A percentile compares a stretch with the other conserved stretches of the same genome.
phyloP scores from a whole-genome alignment of 495 filamentous ascomycete species.

The Chlorociboria aeruginascens region DNA sequence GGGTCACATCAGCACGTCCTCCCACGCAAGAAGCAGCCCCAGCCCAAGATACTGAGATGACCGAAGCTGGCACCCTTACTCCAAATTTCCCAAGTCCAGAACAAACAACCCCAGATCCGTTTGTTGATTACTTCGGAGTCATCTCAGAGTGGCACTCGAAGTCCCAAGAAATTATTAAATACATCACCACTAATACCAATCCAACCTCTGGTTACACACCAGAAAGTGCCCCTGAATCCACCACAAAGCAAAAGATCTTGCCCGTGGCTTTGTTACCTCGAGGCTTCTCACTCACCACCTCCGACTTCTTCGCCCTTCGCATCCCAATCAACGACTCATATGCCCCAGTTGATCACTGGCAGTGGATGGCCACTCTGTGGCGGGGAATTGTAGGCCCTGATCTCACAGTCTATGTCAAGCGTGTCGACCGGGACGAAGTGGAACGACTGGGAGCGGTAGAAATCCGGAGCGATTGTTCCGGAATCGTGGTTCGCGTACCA shows the following conservation, averaged over 20 bases:
- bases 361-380: slow-evolving; percentile 96
- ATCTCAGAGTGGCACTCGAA: slow-evolving; percentile 61
- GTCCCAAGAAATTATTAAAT: slow-evolving; percentile 51
- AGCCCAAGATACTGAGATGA: slow-evolving; percentile 3
- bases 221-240: background rate
- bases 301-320: slow-evolving; percentile 57
- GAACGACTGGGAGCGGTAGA: slow-evolving; percentile 21
- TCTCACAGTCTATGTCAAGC: slow-evolving; percentile 61
- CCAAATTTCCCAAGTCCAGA: background rate
- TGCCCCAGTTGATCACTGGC: slow-evolving; percentile 83
- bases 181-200: slow-evolving; percentile 35
- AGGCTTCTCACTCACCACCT: slow-evolving; percentile 63
- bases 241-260: slow-evolving; percentile 12
- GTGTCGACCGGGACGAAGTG: slow-evolving; percentile 30
- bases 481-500: slow-evolving; percentile 43
- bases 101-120: slow-evolving; percentile 24
- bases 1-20: slow-evolving; percentile 20
- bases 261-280: slow-evolving; percentile 62
- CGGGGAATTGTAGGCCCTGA: slow-evolving; percentile 77
- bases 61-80: background rate
- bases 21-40: background rate
- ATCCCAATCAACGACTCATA: slow-evolving; percentile 71
- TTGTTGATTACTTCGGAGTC: slow-evolving; percentile 54
- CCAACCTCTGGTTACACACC: background rate
- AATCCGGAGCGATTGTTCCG: slow-evolving; percentile 17